A percentile compares a stretch with the other conserved stretches of the same genome.
Evolutionary conservation across 75 land plant genomes (phyloP).

Genomic region (Picea glauca): DNA sequence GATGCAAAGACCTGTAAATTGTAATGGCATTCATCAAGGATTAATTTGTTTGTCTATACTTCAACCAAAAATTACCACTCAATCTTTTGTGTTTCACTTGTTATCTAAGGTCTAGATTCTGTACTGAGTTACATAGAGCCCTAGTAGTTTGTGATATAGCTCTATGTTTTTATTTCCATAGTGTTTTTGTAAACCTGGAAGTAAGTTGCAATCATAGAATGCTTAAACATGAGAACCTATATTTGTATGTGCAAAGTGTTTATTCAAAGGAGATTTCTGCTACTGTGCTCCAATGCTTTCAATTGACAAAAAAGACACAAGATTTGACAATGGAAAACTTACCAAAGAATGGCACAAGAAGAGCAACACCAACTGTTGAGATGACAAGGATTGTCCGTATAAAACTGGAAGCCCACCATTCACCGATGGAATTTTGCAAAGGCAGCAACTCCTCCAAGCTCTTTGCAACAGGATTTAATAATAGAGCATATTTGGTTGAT

Average conservation of each 20-base stretch:
- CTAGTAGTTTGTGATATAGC: too few relatives aligned
- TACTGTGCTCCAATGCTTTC: not conserved
- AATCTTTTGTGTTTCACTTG: too few relatives aligned
- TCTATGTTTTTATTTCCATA: too few relatives aligned
- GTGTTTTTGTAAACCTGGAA: too few relatives aligned
- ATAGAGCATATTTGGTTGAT: conserved; percentile 56
- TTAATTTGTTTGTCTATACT: too few relatives aligned
- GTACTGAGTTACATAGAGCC: too few relatives aligned
- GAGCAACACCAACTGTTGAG: conserved; percentile 76
- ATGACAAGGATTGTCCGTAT: conserved; percentile 75
- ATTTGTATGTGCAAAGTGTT: not conserved
- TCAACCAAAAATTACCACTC: too few relatives aligned
- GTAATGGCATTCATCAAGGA: too few relatives aligned
- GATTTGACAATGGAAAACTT: conserved; percentile 10
- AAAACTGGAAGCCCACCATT: conserved; percentile 22
- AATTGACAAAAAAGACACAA: not conserved
- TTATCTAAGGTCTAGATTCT: too few relatives aligned
- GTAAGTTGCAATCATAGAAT: not conserved
- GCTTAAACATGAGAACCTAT: not conserved
- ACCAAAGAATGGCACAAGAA: conserved; percentile 88
- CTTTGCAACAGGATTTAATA: conserved; percentile 81
- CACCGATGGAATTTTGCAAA: conserved; percentile 14
- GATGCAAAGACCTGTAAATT: too few relatives aligned
- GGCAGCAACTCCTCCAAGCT: conserved; percentile 90
- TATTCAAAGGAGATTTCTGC: not conserved